Conservation (phyloP, 371 early-diverging fungal species). For the Circinella minor region DNA sequence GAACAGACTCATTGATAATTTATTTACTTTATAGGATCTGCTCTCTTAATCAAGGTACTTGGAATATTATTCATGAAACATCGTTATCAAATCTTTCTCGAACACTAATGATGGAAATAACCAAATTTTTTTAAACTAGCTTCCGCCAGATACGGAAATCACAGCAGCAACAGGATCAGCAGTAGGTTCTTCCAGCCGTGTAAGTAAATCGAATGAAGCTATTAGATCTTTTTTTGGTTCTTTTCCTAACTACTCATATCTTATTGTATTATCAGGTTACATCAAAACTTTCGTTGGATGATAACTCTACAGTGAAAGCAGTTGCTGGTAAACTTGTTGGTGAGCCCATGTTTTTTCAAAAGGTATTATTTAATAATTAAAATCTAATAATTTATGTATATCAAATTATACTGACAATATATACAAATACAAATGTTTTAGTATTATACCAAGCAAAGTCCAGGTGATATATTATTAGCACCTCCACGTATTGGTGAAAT, state of each 20-base stretch:
- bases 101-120: background rate
- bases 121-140: conserved; percentile 23
- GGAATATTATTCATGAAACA: background rate
- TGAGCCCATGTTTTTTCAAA: conserved; percentile 64
- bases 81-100: background rate
- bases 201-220: conserved; percentile 15
- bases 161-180: conserved; percentile 67
- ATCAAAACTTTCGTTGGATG: conserved; percentile 58
- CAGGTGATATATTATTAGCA: conserved; percentile 76
- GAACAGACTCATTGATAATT: background rate
- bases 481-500: conserved; percentile 71
- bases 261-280: conserved; percentile 29
- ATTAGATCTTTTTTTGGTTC: too few species aligned
- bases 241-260: too few species aligned
- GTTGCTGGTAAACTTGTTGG: conserved; percentile 58
- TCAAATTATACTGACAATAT: too few species aligned
- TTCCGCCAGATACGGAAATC: conserved; percentile 68
- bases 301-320: conserved; percentile 50
- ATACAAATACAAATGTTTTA: conserved; percentile 25
- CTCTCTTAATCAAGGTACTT: conserved; percentile 50
- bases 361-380: conserved; percentile 32
- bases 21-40: conserved; percentile 33
- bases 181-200: conserved; percentile 63
- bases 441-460: conserved; percentile 58
- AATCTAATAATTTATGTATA: too few species aligned